A percentile compares a stretch with the other conserved stretches of the same genome.
These are phyloP conservation scores for Aristolochia californica DNA, from an alignment of 164 flowering plant genomes.

Conservation along the genomic window DNA sequence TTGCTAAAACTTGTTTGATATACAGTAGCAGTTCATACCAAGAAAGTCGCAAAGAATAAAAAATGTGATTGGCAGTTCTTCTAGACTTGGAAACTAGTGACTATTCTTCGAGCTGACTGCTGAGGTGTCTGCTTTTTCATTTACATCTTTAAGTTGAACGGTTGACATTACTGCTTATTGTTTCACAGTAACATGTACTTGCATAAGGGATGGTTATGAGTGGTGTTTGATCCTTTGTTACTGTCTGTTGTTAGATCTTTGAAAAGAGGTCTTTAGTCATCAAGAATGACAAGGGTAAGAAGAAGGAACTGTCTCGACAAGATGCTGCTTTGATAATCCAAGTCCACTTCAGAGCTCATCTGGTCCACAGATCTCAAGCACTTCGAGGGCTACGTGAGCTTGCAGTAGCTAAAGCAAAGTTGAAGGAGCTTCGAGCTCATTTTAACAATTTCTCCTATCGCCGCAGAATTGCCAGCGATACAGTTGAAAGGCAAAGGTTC, in stretches of 20 bases:
- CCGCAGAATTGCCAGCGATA: slow-evolving; percentile 44
- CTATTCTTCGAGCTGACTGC: too few species aligned
- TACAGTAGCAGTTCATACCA: too few species aligned
- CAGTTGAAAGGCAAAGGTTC: slow-evolving; percentile 82
- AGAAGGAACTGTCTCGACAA: slow-evolving; percentile 62
- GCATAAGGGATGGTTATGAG: too few species aligned
- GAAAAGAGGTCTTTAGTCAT: slow-evolving; percentile 28
- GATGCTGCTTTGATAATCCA: slow-evolving; percentile 90
- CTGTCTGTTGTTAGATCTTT: slow-evolving; percentile 38
- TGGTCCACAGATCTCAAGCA: slow-evolving; percentile 69
- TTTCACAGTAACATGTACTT: too few species aligned
- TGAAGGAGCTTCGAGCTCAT: slow-evolving; percentile 70
- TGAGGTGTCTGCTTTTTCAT: too few species aligned
- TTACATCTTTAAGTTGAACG: too few species aligned
- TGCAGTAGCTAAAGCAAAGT: slow-evolving; percentile 73
- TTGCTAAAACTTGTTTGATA: too few species aligned
- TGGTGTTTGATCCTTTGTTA: neutral
- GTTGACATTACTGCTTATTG: neutral
- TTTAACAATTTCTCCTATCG: slow-evolving; percentile 76
- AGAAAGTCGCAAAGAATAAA: too few species aligned
- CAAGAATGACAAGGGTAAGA: slow-evolving; percentile 53
- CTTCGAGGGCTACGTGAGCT: slow-evolving; percentile 76
- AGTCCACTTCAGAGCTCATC: slow-evolving; percentile 59
- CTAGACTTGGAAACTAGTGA: too few species aligned
- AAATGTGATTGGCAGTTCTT: too few species aligned